Base-by-base conservation (phyloP, 2,329 filamentous ascomycete genomes). In the Xylariales sp. region DNA sequence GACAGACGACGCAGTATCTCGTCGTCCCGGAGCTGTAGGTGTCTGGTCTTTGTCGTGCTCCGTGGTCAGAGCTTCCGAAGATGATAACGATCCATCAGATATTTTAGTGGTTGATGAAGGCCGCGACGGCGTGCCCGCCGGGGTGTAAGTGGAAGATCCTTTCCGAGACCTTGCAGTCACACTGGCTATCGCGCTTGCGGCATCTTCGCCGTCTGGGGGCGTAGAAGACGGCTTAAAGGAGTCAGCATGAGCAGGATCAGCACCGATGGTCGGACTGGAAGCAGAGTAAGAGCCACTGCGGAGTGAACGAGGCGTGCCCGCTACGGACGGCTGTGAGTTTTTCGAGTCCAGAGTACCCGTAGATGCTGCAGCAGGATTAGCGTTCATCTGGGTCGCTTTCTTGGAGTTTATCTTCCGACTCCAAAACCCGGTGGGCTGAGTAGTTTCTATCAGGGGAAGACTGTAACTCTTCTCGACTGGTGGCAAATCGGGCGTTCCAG, bases 171-270 rank as follows among this genome's bases (percentile, higher is more conserved):
- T 53, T 12, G 58, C 56, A 22, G 59, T 57, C 9, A 61, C 48
- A 31, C 38, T 57, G 9, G 57, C 90, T 71, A 89, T 87, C 19
- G 76, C 71, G 49, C 70, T 76, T 16, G 74, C 71, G 18, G 84
- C 84, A 55, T 78, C 68, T 44, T 70, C 70, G 37, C 80, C 71
- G 27, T 80, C 75, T 2, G 76, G 73, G 4, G 73, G 71, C 22
- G 74, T 76, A 2, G 69, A 70, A 4, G 72, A 75, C 11, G 74
- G 70, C 46, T 75, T 77, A 49, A 77, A 76, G 10, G 80, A 70
- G 46, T 88, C 83, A 15, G 80, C 79, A 47, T 83, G 82, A 1
- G 78, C 73, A 24, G 75, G 71, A 52, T 88, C 82, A 1, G 82
- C 80, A 21, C 77, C 80, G 5, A 90, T 76, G 15, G 82, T 68